These are phyloP conservation scores for Beauveria rudraprayagi DNA, from an alignment of 2,329 filamentous ascomycete genomes.

Conservation along the genomic window DNA sequence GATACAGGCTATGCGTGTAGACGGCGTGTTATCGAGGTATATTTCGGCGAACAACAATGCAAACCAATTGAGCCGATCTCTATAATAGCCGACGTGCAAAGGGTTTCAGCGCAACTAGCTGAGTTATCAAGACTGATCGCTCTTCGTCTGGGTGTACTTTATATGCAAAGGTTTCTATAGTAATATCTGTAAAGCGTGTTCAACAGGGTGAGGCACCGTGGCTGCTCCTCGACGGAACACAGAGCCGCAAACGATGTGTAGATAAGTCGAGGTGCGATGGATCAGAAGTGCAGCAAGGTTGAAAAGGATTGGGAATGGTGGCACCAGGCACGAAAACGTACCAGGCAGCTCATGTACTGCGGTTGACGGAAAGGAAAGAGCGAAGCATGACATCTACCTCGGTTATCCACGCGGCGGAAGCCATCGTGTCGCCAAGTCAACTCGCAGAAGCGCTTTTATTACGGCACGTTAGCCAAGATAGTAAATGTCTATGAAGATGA, in stretches of 20 bases:
- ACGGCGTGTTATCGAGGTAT: not conserved
- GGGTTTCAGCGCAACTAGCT: not conserved
- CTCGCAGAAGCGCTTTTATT: too few species aligned
- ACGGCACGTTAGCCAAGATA: not conserved
- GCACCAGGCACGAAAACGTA: not conserved
- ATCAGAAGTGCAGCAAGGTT: not conserved
- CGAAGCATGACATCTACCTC: not conserved
- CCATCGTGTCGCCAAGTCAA: too few species aligned
- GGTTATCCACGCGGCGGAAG: not conserved
- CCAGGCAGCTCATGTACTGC: not conserved
- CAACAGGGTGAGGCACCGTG: not conserved
- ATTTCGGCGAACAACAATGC: not conserved
- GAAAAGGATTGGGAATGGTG: not conserved
- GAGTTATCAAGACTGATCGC: not conserved
- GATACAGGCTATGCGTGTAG: not conserved
- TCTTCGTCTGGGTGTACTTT: not conserved
- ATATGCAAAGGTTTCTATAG: not conserved
- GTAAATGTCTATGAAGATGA: slow-evolving; percentile 8
- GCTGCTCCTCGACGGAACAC: not conserved
- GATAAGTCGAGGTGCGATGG: not conserved
- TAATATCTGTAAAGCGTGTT: not conserved
- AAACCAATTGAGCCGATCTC: not conserved
- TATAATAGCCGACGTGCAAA: not conserved
- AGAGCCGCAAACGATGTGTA: not conserved
- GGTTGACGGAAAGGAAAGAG: not conserved